Evolutionary conservation across 2,329 filamentous ascomycete species (phyloP), one percentile per base, ranked within the genome.

Genomic region (Nemania abortiva): DNA sequence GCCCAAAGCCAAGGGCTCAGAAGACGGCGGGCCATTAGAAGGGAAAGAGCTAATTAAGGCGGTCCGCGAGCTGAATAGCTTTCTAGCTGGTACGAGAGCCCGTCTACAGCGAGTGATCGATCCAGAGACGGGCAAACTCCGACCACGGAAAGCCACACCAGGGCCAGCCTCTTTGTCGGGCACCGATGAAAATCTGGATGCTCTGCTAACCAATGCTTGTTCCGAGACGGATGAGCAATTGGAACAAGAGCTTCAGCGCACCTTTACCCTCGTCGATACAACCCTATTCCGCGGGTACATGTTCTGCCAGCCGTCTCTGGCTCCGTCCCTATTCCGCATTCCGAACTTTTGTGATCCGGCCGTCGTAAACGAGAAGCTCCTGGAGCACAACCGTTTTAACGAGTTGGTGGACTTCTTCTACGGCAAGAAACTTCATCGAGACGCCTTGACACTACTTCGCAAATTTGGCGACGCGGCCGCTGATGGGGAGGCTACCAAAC

Each of bases 321-420:
- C 94, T 3, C 92, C 93, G 1, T 93, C 95, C 0, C 87, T 99
- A 0, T 98, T 99, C 83, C 94, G 96, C 27, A 93, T 98, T 60
- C 91, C 95, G 77, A 99, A 99, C 79, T 98, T 98, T 78, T 98
- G 96, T 79, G 95, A 99, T 75, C 95, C 96, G 0, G 91, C 93
- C 34, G 96, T 98, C 2, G 95, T 99, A 24, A 96, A 97, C 78
- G 93, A 97, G 80, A 94, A 94, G 75, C 84, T 99, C 4, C 90
- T 97, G 68, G 93, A 97, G 78, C 93, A 91, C 49, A 92, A 92
- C 66, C 90, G 95, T 37, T 98, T 97, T 80, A 95, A 91, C 60
- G 95, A 98, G 81, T 84, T 99, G 1, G 94, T 99, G n/a, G 95
- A 98, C 79, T 99, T 99, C 78, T 90, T 98, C 74, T 94, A 97